Conservation (phyloP, 2,329 filamentous ascomycete species). For the Cordyceps cicadae region DNA sequence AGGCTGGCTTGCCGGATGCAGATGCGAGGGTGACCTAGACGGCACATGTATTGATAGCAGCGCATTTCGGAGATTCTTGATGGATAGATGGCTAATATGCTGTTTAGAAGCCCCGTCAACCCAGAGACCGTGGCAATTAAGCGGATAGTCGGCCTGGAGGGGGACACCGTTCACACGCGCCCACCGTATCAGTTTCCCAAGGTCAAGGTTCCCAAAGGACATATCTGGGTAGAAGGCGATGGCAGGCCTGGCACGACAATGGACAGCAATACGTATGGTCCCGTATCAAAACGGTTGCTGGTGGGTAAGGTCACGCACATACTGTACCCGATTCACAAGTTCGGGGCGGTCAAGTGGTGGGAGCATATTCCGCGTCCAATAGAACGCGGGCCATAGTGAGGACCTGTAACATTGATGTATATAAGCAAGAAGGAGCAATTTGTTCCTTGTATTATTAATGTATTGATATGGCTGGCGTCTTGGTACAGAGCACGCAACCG, state of each 20-base stretch:
- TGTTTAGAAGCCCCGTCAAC: conserved; percentile 56
- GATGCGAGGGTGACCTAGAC: not conserved
- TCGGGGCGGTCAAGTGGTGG: conserved; percentile 50
- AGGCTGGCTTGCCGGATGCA: conserved; percentile 15
- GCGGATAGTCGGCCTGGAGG: conserved; percentile 70
- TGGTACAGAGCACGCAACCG: not conserved
- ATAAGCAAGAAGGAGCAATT: not conserved
- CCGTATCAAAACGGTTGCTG: conserved; percentile 67
- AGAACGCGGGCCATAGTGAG: not conserved
- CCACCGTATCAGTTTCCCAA: conserved; percentile 47
- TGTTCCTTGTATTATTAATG: not conserved
- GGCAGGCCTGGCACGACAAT: conserved; percentile 59
- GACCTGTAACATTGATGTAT: not conserved
- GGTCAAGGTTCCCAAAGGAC: conserved; percentile 66
- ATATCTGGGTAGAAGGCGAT: conserved; percentile 95
- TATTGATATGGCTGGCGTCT: not conserved
- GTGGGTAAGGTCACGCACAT: conserved; percentile 66
- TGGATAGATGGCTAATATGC: not conserved
- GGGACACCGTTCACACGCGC: conserved; percentile 64
- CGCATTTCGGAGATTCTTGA: conserved; percentile 1
- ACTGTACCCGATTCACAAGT: conserved; percentile 57
- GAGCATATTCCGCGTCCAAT: conserved; percentile 30
- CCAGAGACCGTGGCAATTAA: conserved; percentile 69
- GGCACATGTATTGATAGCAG: not conserved
- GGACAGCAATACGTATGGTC: conserved; percentile 88